Conservation (phyloP, 2,329 filamentous ascomycete species). For the Nothophoma quercina region DNA sequence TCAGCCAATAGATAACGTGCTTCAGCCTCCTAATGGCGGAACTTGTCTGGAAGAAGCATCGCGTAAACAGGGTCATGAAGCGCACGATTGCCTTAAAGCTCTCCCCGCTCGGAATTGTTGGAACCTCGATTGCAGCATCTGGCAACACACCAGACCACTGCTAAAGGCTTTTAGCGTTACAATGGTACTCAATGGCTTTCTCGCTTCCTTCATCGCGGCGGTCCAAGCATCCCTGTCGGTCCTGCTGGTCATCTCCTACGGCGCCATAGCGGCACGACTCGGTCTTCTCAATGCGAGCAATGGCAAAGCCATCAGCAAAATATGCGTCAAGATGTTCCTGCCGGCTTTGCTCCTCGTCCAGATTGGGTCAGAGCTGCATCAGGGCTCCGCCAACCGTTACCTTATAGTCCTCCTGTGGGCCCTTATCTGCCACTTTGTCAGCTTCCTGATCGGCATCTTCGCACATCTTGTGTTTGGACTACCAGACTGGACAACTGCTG, state of each 20-base stretch:
- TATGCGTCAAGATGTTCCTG: constrained; percentile 62
- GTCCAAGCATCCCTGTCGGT: constrained; percentile 63
- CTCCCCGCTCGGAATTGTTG: not conserved
- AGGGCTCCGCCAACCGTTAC: constrained; percentile 57
- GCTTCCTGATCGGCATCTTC: constrained; percentile 55
- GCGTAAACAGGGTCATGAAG: constrained; percentile 5
- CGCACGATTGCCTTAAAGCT: constrained; percentile 7
- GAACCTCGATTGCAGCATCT: not conserved
- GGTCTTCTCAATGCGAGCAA: constrained; percentile 55
- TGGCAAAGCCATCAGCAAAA: constrained; percentile 61
- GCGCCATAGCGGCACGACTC: constrained; percentile 57
- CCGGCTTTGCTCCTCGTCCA: constrained; percentile 62
- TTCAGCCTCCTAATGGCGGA: constrained; percentile 22
- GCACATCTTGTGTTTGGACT: constrained; percentile 55
- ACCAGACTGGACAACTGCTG: constrained; percentile 62
- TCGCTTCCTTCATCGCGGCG: constrained; percentile 58
- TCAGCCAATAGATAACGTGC: constrained; percentile 19
- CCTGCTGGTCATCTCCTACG: constrained; percentile 61
- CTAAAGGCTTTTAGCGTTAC: not conserved
- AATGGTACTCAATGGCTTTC: constrained; percentile 5
- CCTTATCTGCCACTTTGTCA: constrained; percentile 57
- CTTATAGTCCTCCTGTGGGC: constrained; percentile 60
- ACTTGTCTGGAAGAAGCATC: constrained; percentile 16
- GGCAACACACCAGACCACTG: not conserved
- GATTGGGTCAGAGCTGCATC: constrained; percentile 59